Percentiles rank a stretch among this genome's conserved stretches.
Conservation (phyloP, 106 monocot genomes). For the Dendrobium chrysotoxum region DNA sequence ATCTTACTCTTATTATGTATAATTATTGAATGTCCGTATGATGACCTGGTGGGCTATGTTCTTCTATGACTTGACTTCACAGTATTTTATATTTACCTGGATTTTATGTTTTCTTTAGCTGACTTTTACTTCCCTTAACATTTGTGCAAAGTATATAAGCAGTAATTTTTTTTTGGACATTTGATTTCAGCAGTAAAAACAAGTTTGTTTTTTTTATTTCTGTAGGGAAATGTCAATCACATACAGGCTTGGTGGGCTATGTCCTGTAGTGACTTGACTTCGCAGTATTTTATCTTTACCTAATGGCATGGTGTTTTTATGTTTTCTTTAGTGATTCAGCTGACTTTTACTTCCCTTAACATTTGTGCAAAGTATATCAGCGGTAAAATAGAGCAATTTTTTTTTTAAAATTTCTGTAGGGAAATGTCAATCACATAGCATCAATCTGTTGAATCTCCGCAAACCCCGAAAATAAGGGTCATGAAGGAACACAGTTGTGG, state of each 20-base stretch:
- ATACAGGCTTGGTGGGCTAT: neutral
- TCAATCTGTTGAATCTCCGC: neutral
- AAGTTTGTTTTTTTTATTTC: neutral
- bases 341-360: neutral
- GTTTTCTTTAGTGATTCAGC: neutral
- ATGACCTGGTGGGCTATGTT: too few relatives aligned
- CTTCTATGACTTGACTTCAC: too few relatives aligned
- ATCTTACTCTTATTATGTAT: too few relatives aligned
- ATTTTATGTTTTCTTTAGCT: neutral
- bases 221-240: neutral
- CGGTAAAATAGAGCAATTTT: neutral
- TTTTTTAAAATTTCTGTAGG: neutral
- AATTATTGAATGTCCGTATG: too few relatives aligned
- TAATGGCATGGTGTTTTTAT: too few relatives aligned
- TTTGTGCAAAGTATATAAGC: neutral
- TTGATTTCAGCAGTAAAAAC: neutral
- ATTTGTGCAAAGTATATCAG: neutral
- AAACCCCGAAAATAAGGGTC: neutral
- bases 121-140: neutral
- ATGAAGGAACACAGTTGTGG: neutral
- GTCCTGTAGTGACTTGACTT: too few relatives aligned
- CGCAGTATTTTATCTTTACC: too few relatives aligned
- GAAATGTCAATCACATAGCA: neutral
- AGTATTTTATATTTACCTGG: too few relatives aligned
- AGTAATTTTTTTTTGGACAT: too few relatives aligned